Percentiles rank a stretch among this genome's conserved stretches.
Evolutionary conservation across 257 asterid genomes (phyloP).

Genomic region (Penstemon barbatus): DNA sequence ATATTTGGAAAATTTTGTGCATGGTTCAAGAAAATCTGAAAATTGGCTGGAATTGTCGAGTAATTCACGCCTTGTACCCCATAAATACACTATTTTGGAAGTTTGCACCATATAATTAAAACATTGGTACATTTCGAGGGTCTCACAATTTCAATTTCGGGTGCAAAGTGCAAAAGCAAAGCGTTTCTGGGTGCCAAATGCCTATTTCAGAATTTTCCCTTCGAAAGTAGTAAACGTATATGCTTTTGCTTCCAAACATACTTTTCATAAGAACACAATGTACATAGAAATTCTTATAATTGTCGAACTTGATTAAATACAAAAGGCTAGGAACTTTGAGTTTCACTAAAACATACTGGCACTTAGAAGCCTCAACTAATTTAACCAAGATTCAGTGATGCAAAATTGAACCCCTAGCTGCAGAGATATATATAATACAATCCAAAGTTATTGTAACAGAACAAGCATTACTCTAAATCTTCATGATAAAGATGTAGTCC

Average conservation of each 20-base stretch:
- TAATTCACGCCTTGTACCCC: no score
- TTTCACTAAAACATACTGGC: neutral
- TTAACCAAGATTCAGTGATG: conserved; percentile 16
- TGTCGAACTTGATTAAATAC: neutral
- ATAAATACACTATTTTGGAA: no score
- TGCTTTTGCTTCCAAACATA: neutral
- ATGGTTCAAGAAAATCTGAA: no score
- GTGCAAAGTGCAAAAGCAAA: no score
- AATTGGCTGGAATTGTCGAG: no score
- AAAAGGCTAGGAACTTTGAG: conserved; percentile 2
- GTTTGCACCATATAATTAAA: no score
- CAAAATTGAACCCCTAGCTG: neutral
- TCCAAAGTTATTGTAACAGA: neutral
- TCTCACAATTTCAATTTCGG: no score
- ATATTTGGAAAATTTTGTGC: no score
- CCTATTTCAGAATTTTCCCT: neutral
- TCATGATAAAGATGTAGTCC: conserved; percentile 94
- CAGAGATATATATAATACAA: neutral
- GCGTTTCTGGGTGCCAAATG: neutral
- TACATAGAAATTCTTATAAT: neutral
- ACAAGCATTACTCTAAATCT: conserved; percentile 48
- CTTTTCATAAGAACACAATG: neutral
- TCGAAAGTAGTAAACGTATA: neutral
- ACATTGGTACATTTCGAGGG: no score
- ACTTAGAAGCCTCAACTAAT: conserved; percentile 5